Conservation (phyloP, 768 basidiomycete genomes). For the Hypholoma fasciculare region DNA sequence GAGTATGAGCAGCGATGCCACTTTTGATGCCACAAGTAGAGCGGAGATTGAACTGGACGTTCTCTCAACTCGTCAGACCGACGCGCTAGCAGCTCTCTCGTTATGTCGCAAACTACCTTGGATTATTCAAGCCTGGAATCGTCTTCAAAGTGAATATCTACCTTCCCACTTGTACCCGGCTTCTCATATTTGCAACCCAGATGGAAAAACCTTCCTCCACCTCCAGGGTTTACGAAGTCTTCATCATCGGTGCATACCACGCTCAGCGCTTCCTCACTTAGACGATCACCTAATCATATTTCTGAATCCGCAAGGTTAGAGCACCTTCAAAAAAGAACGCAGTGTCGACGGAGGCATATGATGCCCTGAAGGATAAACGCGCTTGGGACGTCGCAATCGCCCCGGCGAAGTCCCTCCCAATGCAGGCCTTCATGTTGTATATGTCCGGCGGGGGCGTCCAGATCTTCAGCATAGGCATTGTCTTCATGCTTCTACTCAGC, state of each 20-base stretch:
- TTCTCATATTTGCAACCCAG: constrained; percentile 28
- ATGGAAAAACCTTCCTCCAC: constrained; percentile 64
- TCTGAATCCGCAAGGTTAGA: constrained; percentile 37
- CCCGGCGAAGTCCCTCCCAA: constrained; percentile 89
- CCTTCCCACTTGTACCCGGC: neutral
- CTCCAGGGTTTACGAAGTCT: constrained; percentile 64
- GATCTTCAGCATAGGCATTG: constrained; percentile 95
- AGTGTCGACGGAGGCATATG: constrained; percentile 50
- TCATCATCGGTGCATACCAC: constrained; percentile 30
- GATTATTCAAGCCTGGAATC: constrained; percentile 43
- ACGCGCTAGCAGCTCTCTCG: neutral
- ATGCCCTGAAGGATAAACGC: constrained; percentile 70
- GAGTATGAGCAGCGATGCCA: too few relatives aligned
- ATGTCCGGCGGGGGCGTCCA: constrained; percentile 97
- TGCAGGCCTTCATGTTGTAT: constrained; percentile 99
- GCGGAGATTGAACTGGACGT: too few relatives aligned
- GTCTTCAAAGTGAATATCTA: constrained; percentile 32
- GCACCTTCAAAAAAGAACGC: constrained; percentile 32
- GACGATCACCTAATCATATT: neutral
- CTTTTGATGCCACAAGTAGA: too few relatives aligned
- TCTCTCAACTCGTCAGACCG: too few relatives aligned
- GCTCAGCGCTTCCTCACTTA: constrained; percentile 7
- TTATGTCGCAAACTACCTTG: constrained; percentile 24
- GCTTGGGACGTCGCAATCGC: constrained; percentile 85
- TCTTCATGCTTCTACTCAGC: constrained; percentile 86